These are phyloP conservation scores for Eucalyptus regnans DNA, from an alignment of 345 rosid species.

Conservation along the genomic window DNA sequence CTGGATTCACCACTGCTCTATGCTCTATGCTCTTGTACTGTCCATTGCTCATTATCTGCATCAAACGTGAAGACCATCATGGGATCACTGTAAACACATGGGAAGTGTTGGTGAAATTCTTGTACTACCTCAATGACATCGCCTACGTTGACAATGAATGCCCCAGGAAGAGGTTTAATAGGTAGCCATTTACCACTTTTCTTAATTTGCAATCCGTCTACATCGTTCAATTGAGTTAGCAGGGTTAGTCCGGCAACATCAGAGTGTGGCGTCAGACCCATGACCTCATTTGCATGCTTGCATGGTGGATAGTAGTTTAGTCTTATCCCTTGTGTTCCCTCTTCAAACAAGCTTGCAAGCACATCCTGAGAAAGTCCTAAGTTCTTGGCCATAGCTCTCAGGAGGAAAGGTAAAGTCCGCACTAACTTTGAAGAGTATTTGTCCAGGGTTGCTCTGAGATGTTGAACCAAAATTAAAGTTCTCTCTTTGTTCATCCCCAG, in stretches of 20 bases:
- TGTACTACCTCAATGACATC: slow-evolving; percentile 18
- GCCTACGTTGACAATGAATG: slow-evolving; percentile 16
- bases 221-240: slow-evolving; percentile 12
- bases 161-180: slow-evolving; percentile 12
- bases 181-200: slow-evolving; percentile 14
- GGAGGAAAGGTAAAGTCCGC: neutral
- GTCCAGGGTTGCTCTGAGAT: slow-evolving; percentile 10
- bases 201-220: slow-evolving; percentile 18
- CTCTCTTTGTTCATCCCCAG: neutral
- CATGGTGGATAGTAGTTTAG: slow-evolving; percentile 37
- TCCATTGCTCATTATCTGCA: slow-evolving; percentile 11
- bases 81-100: neutral
- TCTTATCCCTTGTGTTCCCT: slow-evolving; percentile 22
- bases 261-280: slow-evolving; percentile 25
- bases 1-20: slow-evolving; percentile 24
- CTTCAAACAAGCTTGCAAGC: slow-evolving; percentile 5
- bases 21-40: slow-evolving; percentile 33
- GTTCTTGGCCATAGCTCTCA: slow-evolving; percentile 15
- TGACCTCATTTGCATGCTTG: slow-evolving; percentile 7
- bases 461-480: neutral
- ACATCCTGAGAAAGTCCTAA: slow-evolving; percentile 9
- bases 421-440: slow-evolving; percentile 12
- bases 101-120: neutral
- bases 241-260: slow-evolving; percentile 21
- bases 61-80: neutral